Base-by-base conservation (phyloP, 805 yeast genomes). In the Candida loeiensis region DNA sequence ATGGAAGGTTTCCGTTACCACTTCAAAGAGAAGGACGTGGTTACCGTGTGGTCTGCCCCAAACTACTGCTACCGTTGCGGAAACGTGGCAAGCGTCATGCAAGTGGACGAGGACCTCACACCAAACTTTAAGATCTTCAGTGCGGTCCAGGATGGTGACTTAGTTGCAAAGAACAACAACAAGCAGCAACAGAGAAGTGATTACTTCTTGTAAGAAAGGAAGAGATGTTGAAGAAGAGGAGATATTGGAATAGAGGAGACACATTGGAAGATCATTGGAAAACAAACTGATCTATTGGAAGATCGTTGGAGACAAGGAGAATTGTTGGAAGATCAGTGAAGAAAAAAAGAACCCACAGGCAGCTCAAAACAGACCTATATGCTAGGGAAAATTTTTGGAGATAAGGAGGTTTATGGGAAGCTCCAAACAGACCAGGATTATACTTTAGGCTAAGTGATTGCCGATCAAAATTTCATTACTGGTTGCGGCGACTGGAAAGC, bases 1-100 rank as follows among this genome's bases (percentile, higher is more conserved):
- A 95, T 93, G 96, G 99, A 91, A 60, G 99, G 99, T 2, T 91
- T 88, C 73, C 78, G 91, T 51, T 93, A 90, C 60, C 98, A 93
- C 66, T 93, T 93, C 69, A 88, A 89, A 46, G 96, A 91, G 50
- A 87, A 89, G 55, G 95, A 87, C 56, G 97, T 91, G 38, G 99
- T 91, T 26, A 91, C 99, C 0, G 98, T 91, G 26, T 91, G 98
- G 98, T 80, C 90, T 8, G 97, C 97, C 13, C 98, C 98, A 34
- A 90, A 90, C 62, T 90, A 90, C 67, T 90, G 98, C 68, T 91
- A 91, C 64, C 74, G 98, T 56, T 91, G 98, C 69, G 99, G 99
- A 44, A 91, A 91, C 58, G 98, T 91, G 37, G 99, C 99, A 21
- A 85, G 95, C 73, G 96, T 91, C 13, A 91, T 91, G 99, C 87